phyloP scores from a whole-genome alignment of 176 grass and related monocot genomes.

The Ampelocalamus luodianensis region DNA sequence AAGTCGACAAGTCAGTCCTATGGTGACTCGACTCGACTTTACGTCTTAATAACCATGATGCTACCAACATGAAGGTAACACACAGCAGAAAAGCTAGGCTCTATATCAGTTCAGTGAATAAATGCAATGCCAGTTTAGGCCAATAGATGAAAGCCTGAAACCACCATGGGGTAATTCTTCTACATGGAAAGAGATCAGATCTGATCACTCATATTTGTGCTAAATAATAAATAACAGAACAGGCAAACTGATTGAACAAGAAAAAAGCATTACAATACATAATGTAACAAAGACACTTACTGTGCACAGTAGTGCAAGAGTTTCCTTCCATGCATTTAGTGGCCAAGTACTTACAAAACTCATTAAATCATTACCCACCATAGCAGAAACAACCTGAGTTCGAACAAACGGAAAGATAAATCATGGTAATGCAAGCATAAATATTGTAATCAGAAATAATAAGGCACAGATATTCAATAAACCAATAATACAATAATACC shows the following conservation, averaged over 20 bases:
- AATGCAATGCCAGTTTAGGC: slow-evolving; percentile 10
- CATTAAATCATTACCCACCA: slow-evolving; percentile 93
- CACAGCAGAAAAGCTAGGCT: background rate
- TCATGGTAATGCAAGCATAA: slow-evolving; percentile 25
- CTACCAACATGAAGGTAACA: background rate
- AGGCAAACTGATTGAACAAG: slow-evolving; percentile 15
- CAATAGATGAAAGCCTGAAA: slow-evolving; percentile 8
- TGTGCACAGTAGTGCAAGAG: slow-evolving; percentile 94
- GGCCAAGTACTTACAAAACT: slow-evolving; percentile 89
- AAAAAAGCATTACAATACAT: background rate
- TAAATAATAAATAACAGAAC: background rate
- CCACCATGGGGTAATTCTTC: slow-evolving; percentile 18
- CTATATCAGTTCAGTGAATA: slow-evolving; percentile 15
- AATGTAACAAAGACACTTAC: slow-evolving; percentile 60
- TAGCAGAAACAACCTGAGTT: slow-evolving; percentile 92
- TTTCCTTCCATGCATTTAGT: slow-evolving; percentile 95
- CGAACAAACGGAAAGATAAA: slow-evolving; percentile 23
- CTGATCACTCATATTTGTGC: background rate
- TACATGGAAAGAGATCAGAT: slow-evolving; percentile 1
- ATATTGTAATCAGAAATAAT: slow-evolving; percentile 10
- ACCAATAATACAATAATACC: slow-evolving; percentile 43
- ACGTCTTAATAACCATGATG: no score
- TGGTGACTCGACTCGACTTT: no score
- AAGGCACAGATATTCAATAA: slow-evolving; percentile 30
- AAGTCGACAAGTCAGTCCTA: no score